phyloP scores from a whole-genome alignment of 768 basidiomycete genomes.

The Agaricus subrufescens region DNA sequence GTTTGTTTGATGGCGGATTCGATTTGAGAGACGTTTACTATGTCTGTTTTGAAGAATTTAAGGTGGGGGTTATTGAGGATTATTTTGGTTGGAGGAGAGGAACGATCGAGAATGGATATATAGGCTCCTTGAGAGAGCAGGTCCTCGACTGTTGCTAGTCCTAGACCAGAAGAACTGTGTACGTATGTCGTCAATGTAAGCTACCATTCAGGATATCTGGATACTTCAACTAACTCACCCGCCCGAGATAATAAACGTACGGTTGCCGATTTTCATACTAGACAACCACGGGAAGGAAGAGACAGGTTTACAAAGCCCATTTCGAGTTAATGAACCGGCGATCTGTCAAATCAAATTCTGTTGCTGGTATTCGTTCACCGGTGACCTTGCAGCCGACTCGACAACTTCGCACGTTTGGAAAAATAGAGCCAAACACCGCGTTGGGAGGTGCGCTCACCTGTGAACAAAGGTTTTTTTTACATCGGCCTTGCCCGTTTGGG shows the following conservation, averaged over 20 bases:
- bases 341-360: no score
- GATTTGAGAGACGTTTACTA: conserved; percentile 31
- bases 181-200: not conserved
- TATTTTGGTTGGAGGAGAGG: conserved; percentile 26
- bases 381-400: no score
- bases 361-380: no score
- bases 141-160: conserved; percentile 44
- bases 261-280: conserved; percentile 43
- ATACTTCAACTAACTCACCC: conserved; percentile 31
- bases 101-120: conserved; percentile 49
- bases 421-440: no score
- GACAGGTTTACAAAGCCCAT: not conserved
- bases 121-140: conserved; percentile 40
- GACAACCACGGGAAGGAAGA: not conserved
- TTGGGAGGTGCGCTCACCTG: no score
- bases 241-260: conserved; percentile 55
- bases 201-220: not conserved
- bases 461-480: no score
- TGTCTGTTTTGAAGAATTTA: conserved; percentile 38
- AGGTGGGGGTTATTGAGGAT: conserved; percentile 20
- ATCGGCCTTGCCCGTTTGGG: no score
- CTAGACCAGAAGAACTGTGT: conserved; percentile 51
- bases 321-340: no score
- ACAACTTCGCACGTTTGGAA: no score
- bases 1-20: conserved; percentile 32